Conservation (phyloP, 2,329 filamentous ascomycete genomes). For the Colletotrichum horii region DNA sequence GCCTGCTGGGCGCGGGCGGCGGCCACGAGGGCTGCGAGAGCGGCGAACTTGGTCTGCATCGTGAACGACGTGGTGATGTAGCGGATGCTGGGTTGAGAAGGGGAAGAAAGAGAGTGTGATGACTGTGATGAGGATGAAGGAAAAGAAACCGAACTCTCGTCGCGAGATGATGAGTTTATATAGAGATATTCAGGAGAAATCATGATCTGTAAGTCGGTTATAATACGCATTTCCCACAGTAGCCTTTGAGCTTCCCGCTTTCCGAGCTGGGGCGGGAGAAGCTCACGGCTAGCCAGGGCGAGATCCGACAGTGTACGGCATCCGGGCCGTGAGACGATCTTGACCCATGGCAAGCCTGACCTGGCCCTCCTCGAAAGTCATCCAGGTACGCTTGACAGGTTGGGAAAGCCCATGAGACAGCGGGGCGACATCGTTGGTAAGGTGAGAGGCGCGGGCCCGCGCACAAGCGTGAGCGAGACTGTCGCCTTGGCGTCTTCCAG, state of each 20-base stretch:
- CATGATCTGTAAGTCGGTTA: not conserved
- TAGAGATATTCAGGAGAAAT: not conserved
- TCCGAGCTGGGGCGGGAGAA: not conserved
- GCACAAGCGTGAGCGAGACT: not conserved
- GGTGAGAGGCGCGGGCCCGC: not conserved
- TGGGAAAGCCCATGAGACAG: not conserved
- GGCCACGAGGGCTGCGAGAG: constrained; percentile 45
- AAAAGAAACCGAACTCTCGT: not conserved
- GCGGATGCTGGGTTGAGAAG: not conserved
- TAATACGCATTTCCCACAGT: not conserved
- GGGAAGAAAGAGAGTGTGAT: not conserved
- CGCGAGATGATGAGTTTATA: not conserved
- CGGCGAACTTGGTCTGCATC: constrained; percentile 34
- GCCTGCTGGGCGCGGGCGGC: constrained; percentile 54
- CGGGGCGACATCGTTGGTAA: not conserved
- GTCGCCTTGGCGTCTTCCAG: not conserved
- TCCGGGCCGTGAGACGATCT: constrained; percentile 12
- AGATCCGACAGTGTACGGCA: constrained; percentile 8
- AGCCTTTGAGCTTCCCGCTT: not conserved
- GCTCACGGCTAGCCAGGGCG: not conserved
- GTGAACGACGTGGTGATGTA: constrained; percentile 5
- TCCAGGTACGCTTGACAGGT: not conserved
- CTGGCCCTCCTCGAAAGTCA: not conserved
- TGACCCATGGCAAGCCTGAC: not conserved
- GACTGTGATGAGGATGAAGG: not conserved